These are phyloP conservation scores for Pochonia chlamydosporia DNA, from an alignment of 2,329 filamentous ascomycete genomes.

Conservation along the genomic window DNA sequence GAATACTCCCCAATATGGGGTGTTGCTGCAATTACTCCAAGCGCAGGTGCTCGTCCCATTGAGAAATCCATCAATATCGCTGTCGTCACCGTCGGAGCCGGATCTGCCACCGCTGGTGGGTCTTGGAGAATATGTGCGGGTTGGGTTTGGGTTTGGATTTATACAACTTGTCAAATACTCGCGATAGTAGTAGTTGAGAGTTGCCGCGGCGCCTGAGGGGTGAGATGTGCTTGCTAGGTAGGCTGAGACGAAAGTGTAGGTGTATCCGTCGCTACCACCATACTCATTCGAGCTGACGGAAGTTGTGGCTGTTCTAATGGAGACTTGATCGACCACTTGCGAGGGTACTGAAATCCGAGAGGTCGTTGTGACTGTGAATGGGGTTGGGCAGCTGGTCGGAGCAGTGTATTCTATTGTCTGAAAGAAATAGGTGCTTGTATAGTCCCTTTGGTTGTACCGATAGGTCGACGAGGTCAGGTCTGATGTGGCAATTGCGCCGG, in stretches of 20 bases:
- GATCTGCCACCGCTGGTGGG: conserved; percentile 1
- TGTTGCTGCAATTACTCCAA: neutral
- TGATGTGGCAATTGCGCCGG: neutral
- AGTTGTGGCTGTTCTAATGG: conserved; percentile 5
- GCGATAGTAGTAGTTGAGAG: conserved; percentile 10
- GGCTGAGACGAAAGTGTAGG: conserved; percentile 12
- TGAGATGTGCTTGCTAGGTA: conserved; percentile 11
- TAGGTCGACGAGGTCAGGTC: neutral
- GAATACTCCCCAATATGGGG: conserved; percentile 17
- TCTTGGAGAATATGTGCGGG: conserved; percentile 3
- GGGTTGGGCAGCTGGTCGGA: conserved; percentile 20
- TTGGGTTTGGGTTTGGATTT: conserved; percentile 8
- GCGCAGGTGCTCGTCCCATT: neutral
- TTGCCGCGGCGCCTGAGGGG: neutral
- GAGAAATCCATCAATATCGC: neutral
- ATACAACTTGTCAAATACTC: conserved; percentile 15
- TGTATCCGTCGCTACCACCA: neutral
- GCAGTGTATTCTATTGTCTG: conserved; percentile 18
- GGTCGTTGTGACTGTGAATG: conserved; percentile 18
- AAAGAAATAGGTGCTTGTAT: conserved; percentile 10
- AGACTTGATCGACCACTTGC: conserved; percentile 9
- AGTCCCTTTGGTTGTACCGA: neutral
- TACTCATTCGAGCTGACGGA: neutral
- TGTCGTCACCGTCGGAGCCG: no score
- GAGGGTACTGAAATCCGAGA: conserved; percentile 8